Base-by-base conservation (phyloP, 352 stramenopile genomes). In the Globisporangium lucens region DNA sequence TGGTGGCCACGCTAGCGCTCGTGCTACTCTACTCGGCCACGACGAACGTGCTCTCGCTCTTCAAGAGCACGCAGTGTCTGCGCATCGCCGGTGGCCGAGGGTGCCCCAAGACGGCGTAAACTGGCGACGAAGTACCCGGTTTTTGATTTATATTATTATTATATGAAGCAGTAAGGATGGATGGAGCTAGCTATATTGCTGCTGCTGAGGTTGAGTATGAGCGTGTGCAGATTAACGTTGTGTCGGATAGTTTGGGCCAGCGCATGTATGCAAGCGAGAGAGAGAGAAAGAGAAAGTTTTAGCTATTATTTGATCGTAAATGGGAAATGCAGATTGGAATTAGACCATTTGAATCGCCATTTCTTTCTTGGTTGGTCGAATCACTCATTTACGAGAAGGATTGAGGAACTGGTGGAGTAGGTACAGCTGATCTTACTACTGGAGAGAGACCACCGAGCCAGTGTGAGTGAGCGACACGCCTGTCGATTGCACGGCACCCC, bases 1-100 rank as follows among this genome's bases (percentile, higher is more conserved):
- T 51, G 8, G 29, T 83, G 35, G 55, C 81, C 9, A 49, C 67
- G 15, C 53, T 67, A 17, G 66, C 24, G 29, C 38, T 71, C 53
- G 66, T 70, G 65, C 36, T 70, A 27, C 36, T 66, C 10, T 70
- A 70, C 58, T 65, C 65, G 57, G 36, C 58, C 20, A 62, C 65
- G 24, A 66, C 85, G n/a, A 80, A 92, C 66, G 61, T 72, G 46
- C 67, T 91, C 24, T 90, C 81, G 20, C 79, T 91, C 46, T 77
- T 78, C 57, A 67, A 75, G 30, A 66, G 73, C 20, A 89, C 81
- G 13, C 47, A 79, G 47, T 93, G 82, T 66, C 65, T 86, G 13
- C 41, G 20, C 6, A 51, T 93, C 43, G 72, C 75, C 0, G 82
- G 80, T n/a, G 84, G 82, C n/a, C 68, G 65, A 2, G 76, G 76